A percentile compares a stretch with the other conserved stretches of the same genome.
Evolutionary conservation across 108 stramenopile species (phyloP).

Genomic region (Fistulifera pelliculosa): DNA sequence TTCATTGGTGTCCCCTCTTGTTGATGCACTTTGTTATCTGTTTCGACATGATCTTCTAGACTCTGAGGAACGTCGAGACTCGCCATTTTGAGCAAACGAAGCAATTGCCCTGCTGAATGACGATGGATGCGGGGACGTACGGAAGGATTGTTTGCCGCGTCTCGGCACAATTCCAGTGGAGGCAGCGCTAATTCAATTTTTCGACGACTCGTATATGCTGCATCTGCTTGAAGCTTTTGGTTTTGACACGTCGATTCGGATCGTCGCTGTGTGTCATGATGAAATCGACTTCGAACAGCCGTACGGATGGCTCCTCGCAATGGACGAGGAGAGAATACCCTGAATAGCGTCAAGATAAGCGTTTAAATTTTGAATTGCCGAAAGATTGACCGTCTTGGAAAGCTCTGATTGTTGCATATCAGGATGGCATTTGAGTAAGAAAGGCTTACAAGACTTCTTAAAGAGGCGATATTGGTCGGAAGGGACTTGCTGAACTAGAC

Average conservation of each 20-base stretch:
- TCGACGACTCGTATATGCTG: constrained; percentile 23
- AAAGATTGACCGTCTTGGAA: constrained; percentile 50
- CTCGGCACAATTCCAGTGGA: constrained; percentile 3
- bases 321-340: constrained; percentile 3
- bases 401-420: constrained; percentile 38
- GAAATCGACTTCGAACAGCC: constrained; percentile 30
- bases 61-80: constrained; percentile 24
- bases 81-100: constrained; percentile 48
- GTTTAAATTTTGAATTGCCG: constrained; percentile 73
- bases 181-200: constrained; percentile 34
- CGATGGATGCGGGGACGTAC: constrained; percentile 13
- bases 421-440: constrained; percentile 73
- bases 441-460: constrained; percentile 66
- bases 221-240: not conserved
- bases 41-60: constrained; percentile 18
- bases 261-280: constrained; percentile 16
- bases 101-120: constrained; percentile 37
- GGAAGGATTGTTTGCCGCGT: not conserved
- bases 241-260: not conserved
- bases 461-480: constrained; percentile 4
- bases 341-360: constrained; percentile 47
- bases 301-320: not conserved
- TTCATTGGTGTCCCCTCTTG: not conserved
- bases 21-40: constrained; percentile 6
- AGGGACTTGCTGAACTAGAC: too few relatives aligned